A percentile compares a stretch with the other conserved stretches of the same genome.
Evolutionary conservation across 2,329 filamentous ascomycete genomes (phyloP).

Genomic region (Chaetomium strumarium): DNA sequence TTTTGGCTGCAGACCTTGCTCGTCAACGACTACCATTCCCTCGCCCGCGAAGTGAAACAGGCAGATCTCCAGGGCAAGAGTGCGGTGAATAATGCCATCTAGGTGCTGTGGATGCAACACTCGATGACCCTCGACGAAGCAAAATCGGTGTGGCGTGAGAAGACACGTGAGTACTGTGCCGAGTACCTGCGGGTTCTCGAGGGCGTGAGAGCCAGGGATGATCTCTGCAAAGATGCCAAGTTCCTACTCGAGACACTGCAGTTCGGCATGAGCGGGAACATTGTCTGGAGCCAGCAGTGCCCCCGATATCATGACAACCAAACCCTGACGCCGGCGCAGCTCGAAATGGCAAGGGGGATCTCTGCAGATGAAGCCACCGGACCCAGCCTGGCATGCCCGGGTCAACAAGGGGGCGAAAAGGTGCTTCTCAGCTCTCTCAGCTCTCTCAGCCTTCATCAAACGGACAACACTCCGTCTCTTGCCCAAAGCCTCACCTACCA

Average conservation of each 20-base stretch:
- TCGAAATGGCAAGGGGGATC: neutral
- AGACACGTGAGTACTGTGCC: neutral
- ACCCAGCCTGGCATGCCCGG: neutral
- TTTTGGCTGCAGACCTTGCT: slow-evolving; percentile 5
- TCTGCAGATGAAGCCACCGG: neutral
- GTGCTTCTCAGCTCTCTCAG: neutral
- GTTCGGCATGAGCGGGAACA: slow-evolving; percentile 10
- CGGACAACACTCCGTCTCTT: neutral
- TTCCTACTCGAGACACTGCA: slow-evolving; percentile 3
- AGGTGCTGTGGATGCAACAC: slow-evolving; percentile 9
- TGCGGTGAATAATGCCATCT: slow-evolving; percentile 8
- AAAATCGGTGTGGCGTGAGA: slow-evolving; percentile 1
- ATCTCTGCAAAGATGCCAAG: slow-evolving; percentile 7
- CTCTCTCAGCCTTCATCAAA: neutral
- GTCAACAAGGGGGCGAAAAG: neutral
- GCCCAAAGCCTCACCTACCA: neutral
- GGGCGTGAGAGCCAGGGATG: neutral
- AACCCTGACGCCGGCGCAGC: neutral
- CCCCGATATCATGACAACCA: slow-evolving; percentile 9
- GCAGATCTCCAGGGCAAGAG: neutral
- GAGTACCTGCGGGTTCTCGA: slow-evolving; percentile 4
- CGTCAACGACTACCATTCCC: slow-evolving; percentile 13
- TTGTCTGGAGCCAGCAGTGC: slow-evolving; percentile 12
- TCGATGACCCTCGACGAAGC: slow-evolving; percentile 7
- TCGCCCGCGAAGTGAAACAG: slow-evolving; percentile 2